Evolutionary conservation across 1,284 basidiomycete species (phyloP).

Genomic region (Moniliophthora roreri): DNA sequence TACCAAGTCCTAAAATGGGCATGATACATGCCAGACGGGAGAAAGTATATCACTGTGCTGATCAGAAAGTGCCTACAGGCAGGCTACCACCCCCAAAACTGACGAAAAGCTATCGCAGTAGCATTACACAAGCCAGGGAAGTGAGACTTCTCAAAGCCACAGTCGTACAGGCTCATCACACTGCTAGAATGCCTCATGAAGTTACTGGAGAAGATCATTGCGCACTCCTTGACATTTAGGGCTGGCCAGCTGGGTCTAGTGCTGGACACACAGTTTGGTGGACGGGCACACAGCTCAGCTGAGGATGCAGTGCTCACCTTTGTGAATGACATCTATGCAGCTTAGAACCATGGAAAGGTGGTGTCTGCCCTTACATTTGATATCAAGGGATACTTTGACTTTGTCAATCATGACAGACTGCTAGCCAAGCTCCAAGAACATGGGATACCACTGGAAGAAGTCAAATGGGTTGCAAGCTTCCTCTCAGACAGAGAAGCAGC

Average conservation of each 20-base stretch:
- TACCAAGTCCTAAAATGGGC: constrained; percentile 20
- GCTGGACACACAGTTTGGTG: constrained; percentile 26
- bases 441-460: constrained; percentile 14
- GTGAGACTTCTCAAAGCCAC: constrained; percentile 25
- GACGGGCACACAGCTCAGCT: constrained; percentile 20
- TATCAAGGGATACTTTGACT: constrained; percentile 30
- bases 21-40: neutral
- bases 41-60: too few species aligned
- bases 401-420: constrained; percentile 24
- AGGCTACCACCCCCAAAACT: constrained; percentile 23
- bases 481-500: constrained; percentile 20
- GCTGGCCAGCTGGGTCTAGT: constrained; percentile 20
- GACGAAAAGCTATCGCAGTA: constrained; percentile 21
- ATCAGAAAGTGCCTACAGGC: constrained; percentile 11
- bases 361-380: constrained; percentile 27
- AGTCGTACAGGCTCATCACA: constrained; percentile 26
- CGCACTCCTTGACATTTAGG: constrained; percentile 19
- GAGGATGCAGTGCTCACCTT: constrained; percentile 24
- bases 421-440: constrained; percentile 14
- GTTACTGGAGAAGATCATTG: constrained; percentile 24
- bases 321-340: constrained; percentile 25
- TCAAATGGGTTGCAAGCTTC: constrained; percentile 17
- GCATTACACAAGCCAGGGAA: constrained; percentile 25
- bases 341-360: constrained; percentile 20
- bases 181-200: constrained; percentile 29